A percentile compares a stretch with the other conserved stretches of the same genome.
phyloP scores from a whole-genome alignment of 1,139 yeast genomes.

The Maudiozyma humilis region DNA sequence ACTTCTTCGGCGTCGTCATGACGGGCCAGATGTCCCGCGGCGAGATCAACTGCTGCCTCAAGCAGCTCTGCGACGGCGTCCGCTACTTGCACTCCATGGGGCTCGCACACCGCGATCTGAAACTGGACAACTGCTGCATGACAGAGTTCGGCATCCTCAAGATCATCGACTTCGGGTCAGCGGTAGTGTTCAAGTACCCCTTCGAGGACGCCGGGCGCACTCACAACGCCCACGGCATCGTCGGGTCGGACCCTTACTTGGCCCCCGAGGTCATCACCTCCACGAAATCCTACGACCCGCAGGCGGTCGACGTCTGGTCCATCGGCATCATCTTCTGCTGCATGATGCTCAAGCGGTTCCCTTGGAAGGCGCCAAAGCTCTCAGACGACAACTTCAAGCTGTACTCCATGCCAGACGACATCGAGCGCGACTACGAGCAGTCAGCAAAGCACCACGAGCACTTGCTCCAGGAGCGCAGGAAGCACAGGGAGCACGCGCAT shows the following conservation, averaged over 20 bases:
- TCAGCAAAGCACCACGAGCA: conserved; percentile 39
- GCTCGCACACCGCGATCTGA: conserved; percentile 89
- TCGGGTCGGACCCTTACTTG: conserved; percentile 94
- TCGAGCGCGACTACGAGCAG: conserved; percentile 37
- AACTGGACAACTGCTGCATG: conserved; percentile 89
- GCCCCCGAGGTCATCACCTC: conserved; percentile 87
- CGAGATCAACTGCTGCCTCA: conserved; percentile 84
- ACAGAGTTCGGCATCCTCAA: conserved; percentile 79
- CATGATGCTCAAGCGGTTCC: conserved; percentile 87
- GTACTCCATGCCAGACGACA: conserved; percentile 39
- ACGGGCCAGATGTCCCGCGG: conserved; percentile 81
- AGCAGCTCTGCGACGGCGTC: conserved; percentile 80
- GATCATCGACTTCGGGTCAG: conserved; percentile 92
- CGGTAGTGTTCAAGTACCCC: conserved; percentile 89
- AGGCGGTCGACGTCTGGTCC: conserved; percentile 93
- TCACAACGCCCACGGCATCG: conserved; percentile 75
- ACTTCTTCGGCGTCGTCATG: conserved; percentile 96
- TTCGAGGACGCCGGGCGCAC: conserved; percentile 63
- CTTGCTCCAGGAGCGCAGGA: neutral
- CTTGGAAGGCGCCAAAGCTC: conserved; percentile 90
- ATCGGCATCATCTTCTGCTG: conserved; percentile 92
- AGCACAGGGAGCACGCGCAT: neutral
- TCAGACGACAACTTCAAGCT: conserved; percentile 81
- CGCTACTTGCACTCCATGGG: conserved; percentile 80
- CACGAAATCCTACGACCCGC: conserved; percentile 74